Base-by-base conservation (phyloP, 2,329 filamentous ascomycete genomes). In the Aspergillus fischeri region DNA sequence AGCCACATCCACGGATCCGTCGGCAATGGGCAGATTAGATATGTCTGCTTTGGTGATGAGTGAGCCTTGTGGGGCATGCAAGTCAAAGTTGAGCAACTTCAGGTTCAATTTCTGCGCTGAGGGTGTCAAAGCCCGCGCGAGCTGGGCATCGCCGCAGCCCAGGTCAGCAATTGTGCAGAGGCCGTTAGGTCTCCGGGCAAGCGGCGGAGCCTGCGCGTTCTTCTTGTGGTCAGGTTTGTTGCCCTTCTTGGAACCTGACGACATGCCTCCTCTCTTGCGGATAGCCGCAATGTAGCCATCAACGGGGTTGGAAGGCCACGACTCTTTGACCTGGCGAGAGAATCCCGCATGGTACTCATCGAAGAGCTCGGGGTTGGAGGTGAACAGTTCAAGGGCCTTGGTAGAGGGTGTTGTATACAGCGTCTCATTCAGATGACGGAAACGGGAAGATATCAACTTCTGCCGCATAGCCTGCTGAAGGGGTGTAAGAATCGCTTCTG, bases 261-360 rank as follows among this genome's bases (percentile, higher is more conserved):
- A 66, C 21, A 85, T 75, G 50, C 81, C 83, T 21, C 83, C 91
- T n/a, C 93, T 85, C 17, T 76, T 71, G 55, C 86, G 81, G 63
- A 97, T 86, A 52, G 88, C 83, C 28, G 78, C 71, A 62, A 97
- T 87, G 77, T 96, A 97, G 57, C 84, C 85, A 73, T 97, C 90
- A 49, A 99, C 91, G 0, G 94, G 94, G 75, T 99, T 99, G 70
- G 93, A 90, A 7, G 94, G 94, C 94, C 94, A 99, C 2, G 92
- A 78, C 55, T 78, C 89, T 69, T 91, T 88, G 58, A 97, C 94
- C 77, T 99, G 94, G 53, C 92, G 90, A 1, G 92, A 89, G 81
- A 99, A 99, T 35, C 94, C 94, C 60, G 92, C 88, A 77, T 99
- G 94, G 76, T 99, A 99, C 76, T 97, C 92, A 65, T 86, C 83